Evolutionary conservation across 2,329 filamentous ascomycete species (phyloP), one percentile per base, ranked within the genome.

Genomic region (Calonectria hawksworthii): DNA sequence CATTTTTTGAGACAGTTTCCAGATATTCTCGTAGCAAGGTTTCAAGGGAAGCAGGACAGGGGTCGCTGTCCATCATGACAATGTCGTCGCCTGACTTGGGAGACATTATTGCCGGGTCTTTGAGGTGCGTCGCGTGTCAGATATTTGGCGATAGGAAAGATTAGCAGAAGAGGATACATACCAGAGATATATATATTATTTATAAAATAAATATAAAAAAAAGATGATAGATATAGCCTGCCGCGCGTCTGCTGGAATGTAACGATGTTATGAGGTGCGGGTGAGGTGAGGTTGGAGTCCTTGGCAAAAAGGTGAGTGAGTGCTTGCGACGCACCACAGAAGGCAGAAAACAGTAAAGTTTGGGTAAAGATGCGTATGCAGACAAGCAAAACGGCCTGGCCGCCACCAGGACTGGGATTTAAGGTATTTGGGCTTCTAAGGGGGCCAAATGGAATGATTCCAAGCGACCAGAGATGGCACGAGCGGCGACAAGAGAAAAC

Each of bases 311-410:
- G n/a, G n/a, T n/a, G n/a, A n/a, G 51, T 32, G 28, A 54, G 28
- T 28, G 18, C 26, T 18, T 18, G 9, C 3, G 26, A 32, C 14
- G 16, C 16, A 41, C 56, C 30, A n/a, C 54, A 26, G 54, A 23
- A 30, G 38, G 38, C 38, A 41, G 41, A 47, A 44, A 47, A 18
- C 14, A 34, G 56, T 38, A 38, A 41, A 61, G 16, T 28, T 26
- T 61, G 26, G 56, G 56, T 61, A n/a, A 61, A 36, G 34, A 36
- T 61, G 38, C 34, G 56, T 61, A 61, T 61, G 56, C 56, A 61
- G 56, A 61, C 56, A 41, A 61, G 56, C 56, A 61, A 36, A 38
- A 38, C 56, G 56, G 56, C 21, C 56, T 28, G 13, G 34, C 34
- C 56, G 56, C 56, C 56, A 61, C 56, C 56, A 10, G 34, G 56